Conservation (phyloP, 495 filamentous ascomycete species). For the Terfezia claveryi region DNA sequence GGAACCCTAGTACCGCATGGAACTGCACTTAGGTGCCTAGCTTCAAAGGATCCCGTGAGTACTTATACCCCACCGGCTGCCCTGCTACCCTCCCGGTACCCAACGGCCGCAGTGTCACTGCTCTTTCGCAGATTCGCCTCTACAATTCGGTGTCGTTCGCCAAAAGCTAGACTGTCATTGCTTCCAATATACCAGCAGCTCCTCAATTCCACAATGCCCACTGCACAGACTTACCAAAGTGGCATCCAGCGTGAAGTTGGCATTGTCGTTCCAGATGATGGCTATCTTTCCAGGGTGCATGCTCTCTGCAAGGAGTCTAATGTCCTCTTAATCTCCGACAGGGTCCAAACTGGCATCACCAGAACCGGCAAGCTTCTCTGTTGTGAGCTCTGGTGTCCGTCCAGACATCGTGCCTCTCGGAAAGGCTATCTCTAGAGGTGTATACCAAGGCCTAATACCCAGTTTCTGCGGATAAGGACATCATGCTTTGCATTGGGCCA, state of each 20-base stretch:
- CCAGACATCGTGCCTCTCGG: constrained; percentile 86
- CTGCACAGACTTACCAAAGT: constrained; percentile 11
- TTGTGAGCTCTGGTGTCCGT: constrained; percentile 75
- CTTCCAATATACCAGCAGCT: no score
- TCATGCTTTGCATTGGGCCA: constrained; percentile 94
- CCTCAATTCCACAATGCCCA: no score
- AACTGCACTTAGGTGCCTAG: not conserved
- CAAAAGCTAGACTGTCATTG: no score
- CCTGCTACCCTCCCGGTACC: no score
- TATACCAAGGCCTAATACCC: constrained; percentile 35
- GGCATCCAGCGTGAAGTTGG: constrained; percentile 97
- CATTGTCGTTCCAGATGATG: constrained; percentile 81
- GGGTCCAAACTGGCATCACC: constrained; percentile 99
- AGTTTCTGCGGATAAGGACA: constrained; percentile 54
- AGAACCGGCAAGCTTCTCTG: constrained; percentile 85
- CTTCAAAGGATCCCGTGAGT: not conserved
- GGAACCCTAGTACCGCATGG: not conserved
- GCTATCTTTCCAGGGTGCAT: constrained; percentile 63
- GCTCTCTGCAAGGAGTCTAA: constrained; percentile 84
- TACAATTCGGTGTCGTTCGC: no score
- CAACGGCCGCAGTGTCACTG: no score
- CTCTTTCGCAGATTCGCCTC: no score
- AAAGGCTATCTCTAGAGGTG: no score
- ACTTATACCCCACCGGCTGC: no score
- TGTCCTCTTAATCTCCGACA: constrained; percentile 85